Conservation (phyloP, 2,329 filamentous ascomycete species). For the Leptographium flavum region DNA sequence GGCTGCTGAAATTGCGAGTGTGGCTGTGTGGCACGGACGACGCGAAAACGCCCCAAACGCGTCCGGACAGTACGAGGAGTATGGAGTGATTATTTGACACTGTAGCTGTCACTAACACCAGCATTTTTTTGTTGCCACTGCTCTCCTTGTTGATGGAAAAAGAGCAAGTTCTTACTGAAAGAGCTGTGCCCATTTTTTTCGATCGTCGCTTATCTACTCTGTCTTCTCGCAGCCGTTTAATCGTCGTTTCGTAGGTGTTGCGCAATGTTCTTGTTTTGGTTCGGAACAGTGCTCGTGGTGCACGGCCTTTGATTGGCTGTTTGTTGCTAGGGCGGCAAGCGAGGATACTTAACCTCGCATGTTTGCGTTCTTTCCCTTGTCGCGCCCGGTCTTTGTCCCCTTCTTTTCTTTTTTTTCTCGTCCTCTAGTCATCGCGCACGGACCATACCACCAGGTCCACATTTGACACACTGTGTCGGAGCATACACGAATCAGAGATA, state of each 20-base stretch:
- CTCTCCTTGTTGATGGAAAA: too few relatives aligned
- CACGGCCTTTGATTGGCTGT: slow-evolving; percentile 8
- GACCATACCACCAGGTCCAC: background rate
- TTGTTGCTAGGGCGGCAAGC: background rate
- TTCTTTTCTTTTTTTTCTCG: slow-evolving; percentile 3
- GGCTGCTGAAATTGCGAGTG: background rate
- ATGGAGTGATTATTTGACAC: too few relatives aligned
- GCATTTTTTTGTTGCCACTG: too few relatives aligned
- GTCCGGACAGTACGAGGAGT: too few relatives aligned
- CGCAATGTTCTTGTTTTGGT: background rate
- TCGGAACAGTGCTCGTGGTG: background rate
- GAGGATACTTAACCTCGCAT: slow-evolving; percentile 8
- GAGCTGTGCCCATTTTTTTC: too few relatives aligned
- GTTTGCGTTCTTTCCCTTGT: slow-evolving; percentile 4
- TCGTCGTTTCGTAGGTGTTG: too few relatives aligned
- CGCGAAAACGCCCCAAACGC: too few relatives aligned
- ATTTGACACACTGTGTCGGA: slow-evolving; percentile 10
- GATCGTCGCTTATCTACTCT: too few relatives aligned
- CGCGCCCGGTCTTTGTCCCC: slow-evolving; percentile 3
- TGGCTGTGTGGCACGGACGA: too few relatives aligned
- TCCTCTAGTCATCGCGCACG: slow-evolving; percentile 5
- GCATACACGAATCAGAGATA: slow-evolving; percentile 15
- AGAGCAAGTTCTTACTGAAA: background rate
- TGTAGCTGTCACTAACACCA: too few relatives aligned
- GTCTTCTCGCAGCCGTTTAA: too few relatives aligned